These are phyloP conservation scores for Penicillium decumbens DNA, from an alignment of 2,329 filamentous ascomycete genomes.

Conservation along the genomic window DNA sequence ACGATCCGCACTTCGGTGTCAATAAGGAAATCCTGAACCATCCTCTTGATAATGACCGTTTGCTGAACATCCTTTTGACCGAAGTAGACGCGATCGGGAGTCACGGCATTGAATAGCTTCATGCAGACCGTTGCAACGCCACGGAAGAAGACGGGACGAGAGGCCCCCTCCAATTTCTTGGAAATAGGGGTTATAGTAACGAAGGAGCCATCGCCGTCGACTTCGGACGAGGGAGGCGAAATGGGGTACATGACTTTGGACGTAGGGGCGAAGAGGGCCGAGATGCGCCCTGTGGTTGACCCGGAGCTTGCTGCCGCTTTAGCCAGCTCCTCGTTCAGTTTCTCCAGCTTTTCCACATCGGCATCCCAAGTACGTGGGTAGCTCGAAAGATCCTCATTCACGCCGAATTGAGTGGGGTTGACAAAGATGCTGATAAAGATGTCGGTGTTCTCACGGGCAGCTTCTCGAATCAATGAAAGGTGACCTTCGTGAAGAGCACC, in stretches of 20 bases:
- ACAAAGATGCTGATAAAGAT: conserved; percentile 92
- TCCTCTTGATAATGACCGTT: conserved; percentile 77
- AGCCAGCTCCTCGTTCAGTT: conserved; percentile 68
- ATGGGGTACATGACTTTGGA: conserved; percentile 84
- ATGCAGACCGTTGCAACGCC: conserved; percentile 95
- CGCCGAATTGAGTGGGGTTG: conserved; percentile 93
- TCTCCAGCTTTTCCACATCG: conserved; percentile 64
- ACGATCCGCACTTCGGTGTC: conserved; percentile 69
- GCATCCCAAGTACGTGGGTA: conserved; percentile 87
- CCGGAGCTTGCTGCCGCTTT: conserved; percentile 29
- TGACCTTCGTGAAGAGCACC: conserved; percentile 93
- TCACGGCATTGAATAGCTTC: conserved; percentile 82
- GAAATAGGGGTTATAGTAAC: conserved; percentile 84
- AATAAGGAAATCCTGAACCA: conserved; percentile 84
- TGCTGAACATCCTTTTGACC: conserved; percentile 98
- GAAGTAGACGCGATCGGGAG: conserved; percentile 79
- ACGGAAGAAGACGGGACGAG: conserved; percentile 88
- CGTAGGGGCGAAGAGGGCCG: conserved; percentile 79
- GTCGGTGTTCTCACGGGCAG: conserved; percentile 76
- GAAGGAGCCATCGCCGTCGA: conserved; percentile 78
- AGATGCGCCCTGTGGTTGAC: conserved; percentile 57
- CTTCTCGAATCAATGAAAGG: conserved; percentile 75
- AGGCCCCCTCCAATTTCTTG: conserved; percentile 75
- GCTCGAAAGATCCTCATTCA: conserved; percentile 77
- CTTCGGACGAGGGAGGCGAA: conserved; percentile 65